A percentile compares a stretch with the other conserved stretches of the same genome.
Conservation (phyloP, 768 basidiomycete genomes). For the Mycena alexandri region DNA sequence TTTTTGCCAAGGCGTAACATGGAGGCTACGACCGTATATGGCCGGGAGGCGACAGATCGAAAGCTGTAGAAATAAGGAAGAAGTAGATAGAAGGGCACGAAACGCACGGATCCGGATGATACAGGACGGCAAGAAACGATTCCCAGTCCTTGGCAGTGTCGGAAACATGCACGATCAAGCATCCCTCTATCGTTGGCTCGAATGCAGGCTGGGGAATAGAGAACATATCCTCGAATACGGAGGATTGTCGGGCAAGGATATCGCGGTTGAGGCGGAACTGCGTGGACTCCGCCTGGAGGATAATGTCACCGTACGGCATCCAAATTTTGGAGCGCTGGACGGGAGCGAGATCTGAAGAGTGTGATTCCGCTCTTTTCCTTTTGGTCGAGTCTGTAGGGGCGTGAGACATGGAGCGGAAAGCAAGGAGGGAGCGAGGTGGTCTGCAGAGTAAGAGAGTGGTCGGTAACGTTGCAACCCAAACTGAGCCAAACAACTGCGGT, state of each 20-base stretch:
- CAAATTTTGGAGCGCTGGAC: too few relatives aligned
- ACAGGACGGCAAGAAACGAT: slow-evolving; percentile 12
- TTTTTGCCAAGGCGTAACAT: slow-evolving; percentile 29
- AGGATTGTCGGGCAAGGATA: slow-evolving; percentile 39
- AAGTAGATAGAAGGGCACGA: neutral
- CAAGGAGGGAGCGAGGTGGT: too few relatives aligned
- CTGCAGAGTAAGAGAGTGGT: too few relatives aligned
- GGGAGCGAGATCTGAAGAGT: too few relatives aligned
- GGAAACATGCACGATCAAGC: slow-evolving; percentile 10
- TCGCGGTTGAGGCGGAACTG: slow-evolving; percentile 16
- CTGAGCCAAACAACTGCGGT: too few relatives aligned
- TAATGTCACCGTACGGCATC: slow-evolving; percentile 12
- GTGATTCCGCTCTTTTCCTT: too few relatives aligned
- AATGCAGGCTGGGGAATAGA: slow-evolving; percentile 54
- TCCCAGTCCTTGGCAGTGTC: slow-evolving; percentile 28
- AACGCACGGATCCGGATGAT: slow-evolving; percentile 21
- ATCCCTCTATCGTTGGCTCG: slow-evolving; percentile 17
- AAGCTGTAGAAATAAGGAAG: neutral
- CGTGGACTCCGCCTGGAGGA: slow-evolving; percentile 18
- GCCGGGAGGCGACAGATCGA: neutral
- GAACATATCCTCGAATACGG: slow-evolving; percentile 62
- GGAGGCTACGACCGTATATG: slow-evolving; percentile 6
- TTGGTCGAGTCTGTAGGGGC: too few relatives aligned
- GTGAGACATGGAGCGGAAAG: too few relatives aligned
- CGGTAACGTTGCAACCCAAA: too few relatives aligned